A percentile compares a stretch with the other conserved stretches of the same genome.
Evolutionary conservation across 140 eudicot species (phyloP).

Genomic region (Stevia rebaudiana): DNA sequence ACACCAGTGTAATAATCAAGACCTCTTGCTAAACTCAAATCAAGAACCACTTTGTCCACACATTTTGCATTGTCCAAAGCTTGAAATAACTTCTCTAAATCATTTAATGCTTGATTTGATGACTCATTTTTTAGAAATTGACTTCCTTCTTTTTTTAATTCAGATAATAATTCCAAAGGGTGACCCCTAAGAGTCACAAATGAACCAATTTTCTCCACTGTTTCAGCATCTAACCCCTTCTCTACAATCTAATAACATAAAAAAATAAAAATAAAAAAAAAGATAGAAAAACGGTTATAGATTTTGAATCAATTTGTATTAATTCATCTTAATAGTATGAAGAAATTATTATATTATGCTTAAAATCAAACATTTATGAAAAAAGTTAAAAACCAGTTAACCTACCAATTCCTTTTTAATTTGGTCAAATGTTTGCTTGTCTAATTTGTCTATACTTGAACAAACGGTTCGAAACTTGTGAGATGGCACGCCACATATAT

Average conservation of each 20-base stretch:
- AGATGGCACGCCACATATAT: slow-evolving; percentile 89
- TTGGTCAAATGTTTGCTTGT: slow-evolving; percentile 86
- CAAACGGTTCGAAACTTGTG: slow-evolving; percentile 84
- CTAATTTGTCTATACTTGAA: slow-evolving; percentile 94
- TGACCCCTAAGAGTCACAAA: slow-evolving; percentile 64
- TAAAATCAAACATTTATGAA: not conserved
- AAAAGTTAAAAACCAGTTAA: not conserved
- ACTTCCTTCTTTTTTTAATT: slow-evolving; percentile 62
- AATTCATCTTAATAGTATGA: not conserved
- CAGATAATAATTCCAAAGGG: slow-evolving; percentile 55
- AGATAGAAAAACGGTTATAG: not conserved
- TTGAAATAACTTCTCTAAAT: slow-evolving; percentile 69
- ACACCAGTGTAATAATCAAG: slow-evolving; percentile 96
- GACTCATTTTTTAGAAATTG: slow-evolving; percentile 49
- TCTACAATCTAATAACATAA: slow-evolving; percentile 54
- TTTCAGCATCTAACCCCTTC: slow-evolving; percentile 66
- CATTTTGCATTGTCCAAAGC: slow-evolving; percentile 58
- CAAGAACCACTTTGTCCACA: slow-evolving; percentile 61
- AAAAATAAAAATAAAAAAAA: not conserved
- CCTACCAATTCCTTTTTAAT: slow-evolving; percentile 79
- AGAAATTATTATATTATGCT: not conserved
- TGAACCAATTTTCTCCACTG: slow-evolving; percentile 75
- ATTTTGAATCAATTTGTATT: not conserved
- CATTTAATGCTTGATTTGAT: slow-evolving; percentile 61
- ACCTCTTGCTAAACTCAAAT: slow-evolving; percentile 95